phyloP scores from a whole-genome alignment of 306 rosid species.

The Lotus japonicus region DNA sequence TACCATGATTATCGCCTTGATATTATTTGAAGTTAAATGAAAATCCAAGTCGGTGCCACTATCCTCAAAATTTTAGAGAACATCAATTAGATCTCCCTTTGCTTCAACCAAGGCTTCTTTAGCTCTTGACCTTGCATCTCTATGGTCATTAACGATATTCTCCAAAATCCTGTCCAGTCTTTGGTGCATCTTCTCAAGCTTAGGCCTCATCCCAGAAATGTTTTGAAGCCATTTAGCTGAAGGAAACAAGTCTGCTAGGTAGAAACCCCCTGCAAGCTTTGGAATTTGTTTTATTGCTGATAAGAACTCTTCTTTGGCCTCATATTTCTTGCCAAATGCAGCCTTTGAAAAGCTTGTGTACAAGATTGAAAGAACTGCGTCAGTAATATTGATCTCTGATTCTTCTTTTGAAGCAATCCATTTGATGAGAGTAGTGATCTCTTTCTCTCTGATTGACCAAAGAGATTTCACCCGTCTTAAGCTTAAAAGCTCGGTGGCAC shows the following conservation, averaged over 20 bases:
- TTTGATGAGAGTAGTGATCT: no score
- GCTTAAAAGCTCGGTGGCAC: background rate
- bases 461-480: background rate
- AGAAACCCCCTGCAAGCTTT: background rate
- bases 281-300: background rate
- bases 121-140: background rate
- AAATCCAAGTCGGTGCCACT: background rate
- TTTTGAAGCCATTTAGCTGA: background rate
- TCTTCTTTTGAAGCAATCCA: background rate
- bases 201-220: background rate
- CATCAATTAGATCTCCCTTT: background rate
- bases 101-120: background rate
- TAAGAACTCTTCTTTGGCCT: background rate
- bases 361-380: background rate
- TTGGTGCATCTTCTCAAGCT: no score
- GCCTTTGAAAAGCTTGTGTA: background rate
- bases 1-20: slow-evolving; percentile 1
- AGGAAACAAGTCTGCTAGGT: background rate
- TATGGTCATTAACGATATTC: slow-evolving; percentile 12
- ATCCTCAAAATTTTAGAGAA: background rate
- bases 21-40: background rate
- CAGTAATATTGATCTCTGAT: no score
- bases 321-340: slow-evolving; percentile 5
- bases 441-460: no score
- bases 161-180: slow-evolving; percentile 11